Base-by-base conservation (phyloP, 768 basidiomycete genomes). In the Dacryopinax primogenitus region DNA sequence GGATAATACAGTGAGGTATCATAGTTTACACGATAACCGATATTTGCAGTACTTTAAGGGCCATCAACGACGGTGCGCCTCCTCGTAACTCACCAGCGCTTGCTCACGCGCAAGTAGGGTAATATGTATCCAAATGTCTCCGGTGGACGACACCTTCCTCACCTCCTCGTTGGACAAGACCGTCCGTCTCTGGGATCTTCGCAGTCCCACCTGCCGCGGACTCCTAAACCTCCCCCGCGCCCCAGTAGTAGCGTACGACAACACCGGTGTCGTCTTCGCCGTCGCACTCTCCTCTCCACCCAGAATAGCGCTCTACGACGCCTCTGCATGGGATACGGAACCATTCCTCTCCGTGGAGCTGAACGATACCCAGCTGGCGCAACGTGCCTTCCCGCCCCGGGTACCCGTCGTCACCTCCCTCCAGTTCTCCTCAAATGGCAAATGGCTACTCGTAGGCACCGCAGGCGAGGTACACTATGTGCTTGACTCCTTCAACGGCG, bases 1-100 rank as follows among this genome's bases (percentile, higher is more conserved):
- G 74, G 90, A 97, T 74, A 91, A 97, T 73, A 92, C 89, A 0
- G 83, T 98, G 69, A 85, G 96, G 47, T 97, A 97, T 74, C 91
- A 95, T 71, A 94, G 91, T 1, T 74, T 95, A 62, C 92, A 97
- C 75, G 92, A 95, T 81, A 97, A 96, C 81, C 92, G 88, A 73
- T 99, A 93, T 74, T 77, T 98, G 33, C 85, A 88, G 68, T 99
- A 99, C 77, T 98, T 96, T 80, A 87, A 85, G 71, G 96, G 96
- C 0, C 96, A 99, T 78, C 92, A 85, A 69, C 88, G 82, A 35
- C 82, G 71, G 80, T 79, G 26, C 51, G 77, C 68, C 6, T 28
- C 16, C 58, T 26, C 23, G 28, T 47, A 6, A 62, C 36, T 1
- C 18, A 11, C 44, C 62, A 37, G 16, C 15, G 3, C 44, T 23